Evolutionary conservation across 345 rosid species (phyloP).

Genomic region (Luvunga scandens): DNA sequence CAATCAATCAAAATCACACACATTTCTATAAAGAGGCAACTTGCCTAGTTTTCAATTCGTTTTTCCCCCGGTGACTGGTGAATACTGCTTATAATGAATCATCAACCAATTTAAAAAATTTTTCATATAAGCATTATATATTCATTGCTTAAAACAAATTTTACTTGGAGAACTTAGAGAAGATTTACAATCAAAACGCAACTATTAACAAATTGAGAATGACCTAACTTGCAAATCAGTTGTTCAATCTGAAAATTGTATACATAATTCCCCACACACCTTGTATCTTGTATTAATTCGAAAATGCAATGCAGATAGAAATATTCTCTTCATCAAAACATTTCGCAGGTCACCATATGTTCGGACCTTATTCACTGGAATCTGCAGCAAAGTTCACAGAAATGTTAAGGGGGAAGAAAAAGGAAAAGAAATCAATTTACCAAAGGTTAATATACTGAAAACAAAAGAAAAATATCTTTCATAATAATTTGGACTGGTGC

Average conservation of each 20-base stretch:
- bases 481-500: not conserved
- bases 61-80: not conserved
- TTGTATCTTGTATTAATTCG: slow-evolving; percentile 96
- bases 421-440: not conserved
- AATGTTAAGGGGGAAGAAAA: not conserved
- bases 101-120: not conserved
- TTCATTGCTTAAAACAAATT: not conserved
- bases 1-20: not conserved
- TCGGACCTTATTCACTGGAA: slow-evolving; percentile 85
- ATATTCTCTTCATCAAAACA: slow-evolving; percentile 98
- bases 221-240: not conserved
- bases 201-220: not conserved
- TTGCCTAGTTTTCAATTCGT: not conserved
- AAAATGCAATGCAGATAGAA: slow-evolving; percentile 96
- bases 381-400: slow-evolving; percentile 48
- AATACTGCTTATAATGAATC: not conserved
- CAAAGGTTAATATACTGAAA: not conserved
- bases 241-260: not conserved
- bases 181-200: not conserved
- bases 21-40: not conserved
- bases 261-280: slow-evolving; percentile 40
- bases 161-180: not conserved
- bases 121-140: not conserved
- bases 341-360: slow-evolving; percentile 89
- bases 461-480: not conserved